Conservation (phyloP, 768 basidiomycete genomes). For the Crucibulum laeve region DNA sequence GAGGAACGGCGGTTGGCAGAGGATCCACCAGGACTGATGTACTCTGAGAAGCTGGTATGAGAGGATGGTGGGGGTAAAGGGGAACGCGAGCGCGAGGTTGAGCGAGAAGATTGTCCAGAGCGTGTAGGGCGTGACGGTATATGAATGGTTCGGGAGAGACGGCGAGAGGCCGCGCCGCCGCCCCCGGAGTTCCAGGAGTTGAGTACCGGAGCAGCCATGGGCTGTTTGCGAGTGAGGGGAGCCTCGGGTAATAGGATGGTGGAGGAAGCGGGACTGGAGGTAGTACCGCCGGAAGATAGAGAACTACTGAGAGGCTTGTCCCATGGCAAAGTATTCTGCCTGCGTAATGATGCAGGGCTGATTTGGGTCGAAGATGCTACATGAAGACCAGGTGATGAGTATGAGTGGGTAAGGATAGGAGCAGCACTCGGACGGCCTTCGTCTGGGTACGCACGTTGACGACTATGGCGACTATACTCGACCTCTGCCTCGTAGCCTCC, state of each 20-base stretch:
- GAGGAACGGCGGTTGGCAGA: slow-evolving; percentile 70
- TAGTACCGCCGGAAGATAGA: slow-evolving; percentile 49
- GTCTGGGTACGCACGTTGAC: slow-evolving; percentile 70
- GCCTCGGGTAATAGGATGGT: slow-evolving; percentile 59
- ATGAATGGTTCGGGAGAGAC: slow-evolving; percentile 83
- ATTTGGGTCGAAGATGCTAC: slow-evolving; percentile 63
- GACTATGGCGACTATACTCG: slow-evolving; percentile 60
- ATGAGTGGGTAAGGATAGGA: slow-evolving; percentile 47
- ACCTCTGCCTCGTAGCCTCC: slow-evolving; percentile 80
- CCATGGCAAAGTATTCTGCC: slow-evolving; percentile 63
- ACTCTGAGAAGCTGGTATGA: slow-evolving; percentile 64
- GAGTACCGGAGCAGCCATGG: slow-evolving; percentile 37
- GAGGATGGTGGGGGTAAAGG: slow-evolving; percentile 73
- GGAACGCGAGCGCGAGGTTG: slow-evolving; percentile 91
- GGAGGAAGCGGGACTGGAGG: slow-evolving; percentile 59
- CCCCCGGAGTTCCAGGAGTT: slow-evolving; percentile 44
- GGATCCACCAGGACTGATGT: slow-evolving; percentile 32
- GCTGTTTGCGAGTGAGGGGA: slow-evolving; percentile 62
- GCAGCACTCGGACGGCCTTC: slow-evolving; percentile 26
- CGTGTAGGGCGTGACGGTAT: slow-evolving; percentile 61
- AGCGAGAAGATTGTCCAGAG: slow-evolving; percentile 85
- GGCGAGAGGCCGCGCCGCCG: slow-evolving; percentile 60
- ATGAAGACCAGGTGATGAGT: slow-evolving; percentile 51
- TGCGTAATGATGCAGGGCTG: slow-evolving; percentile 65
- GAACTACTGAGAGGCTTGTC: slow-evolving; percentile 56